Evolutionary conservation across 2,329 filamentous ascomycete genomes (phyloP).

Genomic region (Ophiocordyceps camponoti-saundersi): DNA sequence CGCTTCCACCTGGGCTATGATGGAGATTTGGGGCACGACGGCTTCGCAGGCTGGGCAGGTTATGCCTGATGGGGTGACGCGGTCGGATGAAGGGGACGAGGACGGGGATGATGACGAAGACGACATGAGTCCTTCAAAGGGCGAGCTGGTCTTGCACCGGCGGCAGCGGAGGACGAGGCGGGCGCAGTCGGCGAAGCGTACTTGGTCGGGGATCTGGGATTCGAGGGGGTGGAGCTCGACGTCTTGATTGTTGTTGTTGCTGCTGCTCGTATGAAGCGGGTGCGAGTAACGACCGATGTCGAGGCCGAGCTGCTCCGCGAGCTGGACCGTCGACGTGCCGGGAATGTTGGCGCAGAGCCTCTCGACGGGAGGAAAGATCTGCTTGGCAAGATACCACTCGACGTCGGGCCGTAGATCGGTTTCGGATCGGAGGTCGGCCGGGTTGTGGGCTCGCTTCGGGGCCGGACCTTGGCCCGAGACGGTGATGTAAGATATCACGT

Average conservation of each 20-base stretch:
- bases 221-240: conserved; percentile 78
- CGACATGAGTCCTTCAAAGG: conserved; percentile 56
- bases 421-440: conserved; percentile 66
- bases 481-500: conserved; percentile 86
- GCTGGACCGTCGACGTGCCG: conserved; percentile 75
- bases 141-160: conserved; percentile 52
- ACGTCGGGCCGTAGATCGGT: conserved; percentile 68
- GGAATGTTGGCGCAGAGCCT: conserved; percentile 91
- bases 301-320: conserved; percentile 86
- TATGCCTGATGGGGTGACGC: conserved; percentile 58
- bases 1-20: conserved; percentile 76
- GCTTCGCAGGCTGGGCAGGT: conserved; percentile 54
- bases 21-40: conserved; percentile 48
- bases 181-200: conserved; percentile 71
- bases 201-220: conserved; percentile 79
- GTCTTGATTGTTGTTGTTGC: conserved; percentile 33
- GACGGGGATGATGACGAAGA: no score
- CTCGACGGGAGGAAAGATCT: conserved; percentile 95
- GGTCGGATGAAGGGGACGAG: conserved; percentile 26
- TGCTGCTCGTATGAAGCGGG: conserved; percentile 17
- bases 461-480: conserved; percentile 58
- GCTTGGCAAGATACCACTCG: conserved; percentile 97
- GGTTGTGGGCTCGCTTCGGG: conserved; percentile 77
- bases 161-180: conserved; percentile 68
- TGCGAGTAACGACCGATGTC: conserved; percentile 69